Base-by-base conservation (phyloP, 2,329 filamentous ascomycete species). In the Parastagonospora nodorum region DNA sequence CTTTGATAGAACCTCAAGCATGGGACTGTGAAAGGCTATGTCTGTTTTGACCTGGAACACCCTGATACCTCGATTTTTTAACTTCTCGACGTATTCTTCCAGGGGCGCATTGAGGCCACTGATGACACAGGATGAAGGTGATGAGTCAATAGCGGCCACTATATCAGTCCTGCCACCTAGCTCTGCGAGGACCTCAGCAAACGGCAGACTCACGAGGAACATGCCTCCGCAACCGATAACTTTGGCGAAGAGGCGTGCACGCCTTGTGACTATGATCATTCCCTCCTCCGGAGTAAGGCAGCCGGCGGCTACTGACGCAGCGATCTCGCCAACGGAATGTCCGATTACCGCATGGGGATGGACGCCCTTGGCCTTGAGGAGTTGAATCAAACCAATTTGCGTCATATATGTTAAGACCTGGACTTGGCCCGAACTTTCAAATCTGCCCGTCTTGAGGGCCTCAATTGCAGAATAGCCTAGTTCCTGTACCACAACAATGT, bases 11-110 rank as follows among this genome's bases (percentile, higher is more conserved):
- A 10, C 48, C 42, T 8, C 63, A 7, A 77, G 58, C 45, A 69
- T 61, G 7, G 70, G 73, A 41, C 64, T 70, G 50, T 77, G 75
- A 49, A 78, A 78, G 7, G 72, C 70, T 35, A 78, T 65, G 42
- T 76, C 73, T 0, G 72, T 75, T 39, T 72, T 69, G n/a, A 78
- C 74, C 9, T 54, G 53, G 50, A 69, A 61, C 1, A 60, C 58
- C 49, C 67, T 71, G 31, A 74, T 57, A 4, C 58, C 60, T 12
- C 63, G 61, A 8, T 32, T 43, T 42, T 69, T 61, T 28, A 63
- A 52, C 11, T 31, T 37, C 15, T 53, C 49, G 4, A 45, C 40
- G 16, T 55, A 56, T 14, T 58, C 50, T 27, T 59, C 54, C n/a
- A 69, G 48, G 10, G 61, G 58, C 12, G 52, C 49, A 10, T 40